Percentiles rank a stretch among this genome's conserved stretches.
phyloP scores from a whole-genome alignment of 441 rosid genomes.

The Bruguiera hainesii region DNA sequence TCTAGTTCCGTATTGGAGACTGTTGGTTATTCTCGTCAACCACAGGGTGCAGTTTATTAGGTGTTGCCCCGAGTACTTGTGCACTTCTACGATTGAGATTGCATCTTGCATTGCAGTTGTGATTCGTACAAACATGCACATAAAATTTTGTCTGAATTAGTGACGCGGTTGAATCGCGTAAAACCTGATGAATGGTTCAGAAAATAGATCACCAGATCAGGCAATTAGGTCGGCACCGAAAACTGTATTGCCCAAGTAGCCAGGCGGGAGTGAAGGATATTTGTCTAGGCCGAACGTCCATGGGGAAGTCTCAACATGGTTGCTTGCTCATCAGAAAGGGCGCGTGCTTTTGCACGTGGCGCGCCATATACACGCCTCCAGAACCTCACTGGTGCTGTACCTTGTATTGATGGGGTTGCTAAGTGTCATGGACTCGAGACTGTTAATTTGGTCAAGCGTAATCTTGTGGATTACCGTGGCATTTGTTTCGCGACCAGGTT shows the following conservation, averaged over 20 bases:
- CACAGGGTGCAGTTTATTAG: no score
- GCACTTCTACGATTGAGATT: no score
- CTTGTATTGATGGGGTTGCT: not conserved
- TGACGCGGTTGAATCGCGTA: no score
- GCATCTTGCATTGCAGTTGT: no score
- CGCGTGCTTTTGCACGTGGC: slow-evolving; percentile 44
- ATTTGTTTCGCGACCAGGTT: not conserved
- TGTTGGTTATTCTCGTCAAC: no score
- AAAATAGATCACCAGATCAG: not conserved
- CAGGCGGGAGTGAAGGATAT: slow-evolving; percentile 53
- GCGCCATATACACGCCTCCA: slow-evolving; percentile 45
- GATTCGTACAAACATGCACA: no score
- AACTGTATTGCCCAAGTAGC: slow-evolving; percentile 69
- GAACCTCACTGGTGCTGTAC: not conserved
- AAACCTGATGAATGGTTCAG: slow-evolving; percentile 50
- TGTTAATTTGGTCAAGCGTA: not conserved
- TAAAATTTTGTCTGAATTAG: no score
- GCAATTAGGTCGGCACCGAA: slow-evolving; percentile 46
- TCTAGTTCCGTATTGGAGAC: no score
- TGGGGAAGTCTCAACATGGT: slow-evolving; percentile 35
- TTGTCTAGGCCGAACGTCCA: slow-evolving; percentile 51
- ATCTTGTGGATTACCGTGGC: not conserved
- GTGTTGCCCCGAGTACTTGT: no score
- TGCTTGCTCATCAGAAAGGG: slow-evolving; percentile 40
- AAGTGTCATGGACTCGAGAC: not conserved